Percentiles rank a stretch among this genome's conserved stretches.
phyloP scores from a whole-genome alignment of 495 filamentous ascomycete genomes.

The Lineolata rhizophorae region DNA sequence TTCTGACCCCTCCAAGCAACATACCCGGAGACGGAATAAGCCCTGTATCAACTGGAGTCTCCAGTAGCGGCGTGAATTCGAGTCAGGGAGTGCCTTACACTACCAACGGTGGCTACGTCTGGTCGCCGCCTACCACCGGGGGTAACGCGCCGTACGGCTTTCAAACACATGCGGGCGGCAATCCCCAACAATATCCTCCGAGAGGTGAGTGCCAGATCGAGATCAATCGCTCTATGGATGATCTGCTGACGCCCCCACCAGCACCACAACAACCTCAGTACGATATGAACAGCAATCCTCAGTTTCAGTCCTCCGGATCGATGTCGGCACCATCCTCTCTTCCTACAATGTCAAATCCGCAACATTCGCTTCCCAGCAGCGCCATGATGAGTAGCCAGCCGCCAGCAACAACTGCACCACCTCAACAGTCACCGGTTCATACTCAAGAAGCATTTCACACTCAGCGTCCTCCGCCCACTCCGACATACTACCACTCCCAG shows the following conservation, averaged over 20 bases:
- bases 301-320: slow-evolving; percentile 28
- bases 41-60: slow-evolving; percentile 31
- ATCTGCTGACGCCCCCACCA: slow-evolving; percentile 26
- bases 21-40: slow-evolving; percentile 40
- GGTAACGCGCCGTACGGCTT: slow-evolving; percentile 26
- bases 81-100: slow-evolving; percentile 23
- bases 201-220: slow-evolving; percentile 11
- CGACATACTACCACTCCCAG: slow-evolving; percentile 35
- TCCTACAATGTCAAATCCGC: slow-evolving; percentile 16
- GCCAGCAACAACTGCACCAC: slow-evolving; percentile 25
- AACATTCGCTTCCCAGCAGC: slow-evolving; percentile 15
- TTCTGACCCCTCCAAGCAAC: slow-evolving; percentile 39
- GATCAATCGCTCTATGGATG: slow-evolving; percentile 20
- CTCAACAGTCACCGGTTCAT: slow-evolving; percentile 38
- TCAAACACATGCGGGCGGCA: slow-evolving; percentile 10
- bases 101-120: slow-evolving; percentile 18
- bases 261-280: slow-evolving; percentile 13
- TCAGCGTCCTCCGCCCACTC: slow-evolving; percentile 34
- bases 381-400: slow-evolving; percentile 14
- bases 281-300: slow-evolving; percentile 38
- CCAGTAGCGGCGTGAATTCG: slow-evolving; percentile 30
- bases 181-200: not conserved
- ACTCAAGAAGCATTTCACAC: slow-evolving; percentile 36
- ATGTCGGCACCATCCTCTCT: slow-evolving; percentile 21
- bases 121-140: not conserved